Base-by-base conservation (phyloP, 192 early-diverging fungal species). In the Umbelopsis isabellina region DNA sequence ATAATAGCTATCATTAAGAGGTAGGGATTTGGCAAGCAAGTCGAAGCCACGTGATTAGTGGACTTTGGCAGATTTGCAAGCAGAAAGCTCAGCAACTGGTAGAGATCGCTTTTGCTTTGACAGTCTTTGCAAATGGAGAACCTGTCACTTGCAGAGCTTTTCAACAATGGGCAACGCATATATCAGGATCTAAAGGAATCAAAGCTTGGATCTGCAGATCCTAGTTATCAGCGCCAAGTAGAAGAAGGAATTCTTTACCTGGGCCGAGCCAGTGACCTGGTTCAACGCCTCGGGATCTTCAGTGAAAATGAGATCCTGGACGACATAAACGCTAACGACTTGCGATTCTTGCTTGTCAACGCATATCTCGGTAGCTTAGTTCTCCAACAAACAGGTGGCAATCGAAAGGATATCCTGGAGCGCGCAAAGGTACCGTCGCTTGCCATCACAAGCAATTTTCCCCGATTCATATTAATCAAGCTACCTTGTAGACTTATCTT, bases 231-330 rank as follows among this genome's bases (percentile, higher is more conserved):
- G 76, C 52, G 71, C 35, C 75, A 85, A 67, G 88, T 91, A 9
- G 69, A 65, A 25, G 50, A 75, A 20, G 86, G 84, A 35, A 76
- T 90, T 22, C 65, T 18, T 9, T 68, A 75, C 25, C 80, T 92
- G 21, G 67, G 72, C 13, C 74, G 70, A 22, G 87, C 88, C 33
- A 72, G 53, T 5, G 52, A 61, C 16, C 78, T 90, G 67, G 81
- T 92, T 23, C 76, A 77, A 25, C 74, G 84, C 20, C 85, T 95
- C 7, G 83, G 82, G 27, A 72, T 97, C 37, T 97, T 98, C 73
- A 94, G 92, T 73, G 82, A 76, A 21, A 97, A 98, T 78, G 97
- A 98, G 72, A 86, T 86, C 18, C 68, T 93, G 51, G 94, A 98
- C 7, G 97, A 98, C 77, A 89, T 97, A 35, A 90, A 88, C 47